These are phyloP conservation scores for Coffea humblotiana DNA, from an alignment of 305 asterid genomes.

Conservation along the genomic window DNA sequence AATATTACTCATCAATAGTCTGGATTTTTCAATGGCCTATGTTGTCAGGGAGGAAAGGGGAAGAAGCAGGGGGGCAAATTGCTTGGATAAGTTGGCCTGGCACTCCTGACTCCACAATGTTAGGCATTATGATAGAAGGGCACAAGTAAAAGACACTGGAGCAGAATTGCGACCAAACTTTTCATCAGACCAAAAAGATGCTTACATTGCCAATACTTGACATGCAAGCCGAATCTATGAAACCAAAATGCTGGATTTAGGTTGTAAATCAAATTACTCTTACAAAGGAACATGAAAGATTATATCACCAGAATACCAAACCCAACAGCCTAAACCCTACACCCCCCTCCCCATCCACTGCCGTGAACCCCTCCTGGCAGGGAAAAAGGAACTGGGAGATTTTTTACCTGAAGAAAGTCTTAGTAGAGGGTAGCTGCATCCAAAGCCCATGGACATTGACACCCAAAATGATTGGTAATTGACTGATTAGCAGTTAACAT, in stretches of 20 bases:
- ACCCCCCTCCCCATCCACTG: no score
- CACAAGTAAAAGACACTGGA: neutral
- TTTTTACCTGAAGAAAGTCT: conserved; percentile 23
- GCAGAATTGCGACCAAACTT: neutral
- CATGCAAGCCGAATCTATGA: neutral
- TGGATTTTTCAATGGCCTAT: neutral
- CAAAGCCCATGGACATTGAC: conserved; percentile 11
- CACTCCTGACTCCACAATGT: neutral
- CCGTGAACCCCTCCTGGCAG: neutral
- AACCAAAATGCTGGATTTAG: neutral
- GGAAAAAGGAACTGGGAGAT: neutral
- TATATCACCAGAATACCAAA: neutral
- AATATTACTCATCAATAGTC: neutral
- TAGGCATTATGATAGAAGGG: neutral
- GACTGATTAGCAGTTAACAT: conserved; percentile 57
- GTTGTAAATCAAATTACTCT: neutral
- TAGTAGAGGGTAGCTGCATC: conserved; percentile 22
- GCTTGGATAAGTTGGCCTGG: no score
- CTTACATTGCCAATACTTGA: neutral
- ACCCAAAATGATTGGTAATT: conserved; percentile 24
- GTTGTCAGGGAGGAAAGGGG: neutral
- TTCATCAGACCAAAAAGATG: neutral
- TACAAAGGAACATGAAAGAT: neutral
- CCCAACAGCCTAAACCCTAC: neutral
- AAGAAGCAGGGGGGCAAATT: neutral